phyloP scores from a whole-genome alignment of 371 early-diverging fungal species.

The Mortierella sp. region DNA sequence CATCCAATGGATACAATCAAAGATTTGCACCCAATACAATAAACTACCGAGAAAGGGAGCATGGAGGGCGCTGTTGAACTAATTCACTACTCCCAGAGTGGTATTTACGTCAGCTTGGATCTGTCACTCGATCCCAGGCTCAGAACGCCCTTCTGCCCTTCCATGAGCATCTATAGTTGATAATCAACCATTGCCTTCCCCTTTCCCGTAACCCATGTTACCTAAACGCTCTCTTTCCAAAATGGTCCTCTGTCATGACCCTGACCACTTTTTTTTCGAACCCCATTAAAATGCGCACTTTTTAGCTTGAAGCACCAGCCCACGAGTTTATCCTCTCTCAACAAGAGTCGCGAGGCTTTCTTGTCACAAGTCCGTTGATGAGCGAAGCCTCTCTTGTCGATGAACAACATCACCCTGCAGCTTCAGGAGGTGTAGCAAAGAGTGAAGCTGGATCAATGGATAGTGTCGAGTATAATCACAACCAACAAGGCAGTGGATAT shows the following conservation, averaged over 20 bases:
- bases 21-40: background rate
- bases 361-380: slow-evolving; percentile 51
- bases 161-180: background rate
- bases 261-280: background rate
- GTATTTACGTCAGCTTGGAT: slow-evolving; percentile 24
- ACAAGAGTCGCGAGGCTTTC: slow-evolving; percentile 35
- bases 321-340: slow-evolving; percentile 42
- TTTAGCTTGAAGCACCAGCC: slow-evolving; percentile 28
- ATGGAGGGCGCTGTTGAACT: background rate
- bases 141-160: slow-evolving; percentile 20
- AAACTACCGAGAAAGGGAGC: background rate
- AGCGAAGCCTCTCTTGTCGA: slow-evolving; percentile 48
- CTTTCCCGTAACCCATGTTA: slow-evolving; percentile 5
- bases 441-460: slow-evolving; percentile 21
- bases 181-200: slow-evolving; percentile 7
- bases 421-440: slow-evolving; percentile 4
- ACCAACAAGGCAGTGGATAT: slow-evolving; percentile 10
- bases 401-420: slow-evolving; percentile 23
- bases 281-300: background rate
- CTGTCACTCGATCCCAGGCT: background rate
- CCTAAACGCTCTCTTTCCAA: background rate
- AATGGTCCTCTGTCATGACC: background rate
- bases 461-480: slow-evolving; percentile 17
- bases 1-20: background rate
- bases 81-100: background rate